Evolutionary conservation across 129 eudicot genomes (phyloP), one percentile per base, ranked within the genome.

Genomic region (Flaveria robusta): DNA sequence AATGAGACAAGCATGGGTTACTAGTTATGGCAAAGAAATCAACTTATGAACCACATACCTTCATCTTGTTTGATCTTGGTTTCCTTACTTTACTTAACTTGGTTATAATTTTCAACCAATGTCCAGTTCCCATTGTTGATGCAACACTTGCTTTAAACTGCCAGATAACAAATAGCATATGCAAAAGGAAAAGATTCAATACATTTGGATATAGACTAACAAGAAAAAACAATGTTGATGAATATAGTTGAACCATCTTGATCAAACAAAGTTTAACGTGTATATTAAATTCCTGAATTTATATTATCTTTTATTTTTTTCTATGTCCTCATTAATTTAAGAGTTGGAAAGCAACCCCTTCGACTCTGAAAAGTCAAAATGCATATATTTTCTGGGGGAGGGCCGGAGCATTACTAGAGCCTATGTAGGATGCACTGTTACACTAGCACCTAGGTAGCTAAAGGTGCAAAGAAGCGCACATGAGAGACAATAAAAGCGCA

Each of bases 61-160:
- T 87, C 15, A 52, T 67, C 50, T 60, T 81, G 67, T 76, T 80
- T 64, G 81, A 66, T 77, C 70, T 83, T 54, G 50, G 81, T 69
- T 80, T 84, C 82, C 85, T 87, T 34, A 77, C 85, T 89, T 87
- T 87, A 89, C 87, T 87, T 51, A 64, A 78, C 76, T 82, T 83
- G 46, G 87, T 78, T 82, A 87, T 78, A 76, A 78, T 87, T 84
- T 83, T 89, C 69, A 89, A 77, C 89, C 96, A 89, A 74, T 80
- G 86, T 65, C 96, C 81, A 9, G 89, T 75, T 78, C 96, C 89
- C 96, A 89, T 89, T 46, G 66, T 75, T 59, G 81, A 82, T 19
- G 64, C 66, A 75, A 15, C 14, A 72, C 45, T 27, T 60, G 31
- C 70, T 51, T 29, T 45, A 58, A 16, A 47, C 74, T 54, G 58